Percentiles rank a stretch among this genome's conserved stretches.
Conservation (phyloP, 2,329 filamentous ascomycete species). For the Tolypocladium guangdongense region DNA sequence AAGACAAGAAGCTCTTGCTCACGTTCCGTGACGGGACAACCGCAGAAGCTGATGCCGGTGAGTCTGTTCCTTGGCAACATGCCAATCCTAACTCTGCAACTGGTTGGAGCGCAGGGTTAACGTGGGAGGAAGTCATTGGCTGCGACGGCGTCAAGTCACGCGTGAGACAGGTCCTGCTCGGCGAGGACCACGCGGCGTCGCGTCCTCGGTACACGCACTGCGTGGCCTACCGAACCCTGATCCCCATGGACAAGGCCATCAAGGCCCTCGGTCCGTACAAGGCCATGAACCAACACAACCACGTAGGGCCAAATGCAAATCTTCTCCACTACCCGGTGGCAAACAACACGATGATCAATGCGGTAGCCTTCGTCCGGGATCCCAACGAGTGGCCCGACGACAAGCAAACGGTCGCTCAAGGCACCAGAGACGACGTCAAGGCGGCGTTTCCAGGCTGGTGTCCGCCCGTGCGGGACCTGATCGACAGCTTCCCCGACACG, state of each 20-base stretch:
- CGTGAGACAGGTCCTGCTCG: conserved; percentile 37
- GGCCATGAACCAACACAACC: conserved; percentile 12
- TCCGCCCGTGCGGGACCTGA: not conserved
- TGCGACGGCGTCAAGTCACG: conserved; percentile 55
- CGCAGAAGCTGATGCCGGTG: conserved; percentile 15
- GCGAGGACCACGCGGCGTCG: conserved; percentile 23
- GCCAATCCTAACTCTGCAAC: not conserved
- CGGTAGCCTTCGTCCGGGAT: not conserved
- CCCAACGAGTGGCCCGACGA: not conserved
- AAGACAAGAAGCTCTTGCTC: conserved; percentile 15
- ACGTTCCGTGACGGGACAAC: conserved; percentile 28
- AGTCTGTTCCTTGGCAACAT: not conserved
- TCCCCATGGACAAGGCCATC: conserved; percentile 40
- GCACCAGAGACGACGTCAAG: not conserved
- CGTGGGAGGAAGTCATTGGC: conserved; percentile 31
- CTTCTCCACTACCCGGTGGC: not conserved
- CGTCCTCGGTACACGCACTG: conserved; percentile 38
- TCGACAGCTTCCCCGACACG: not conserved
- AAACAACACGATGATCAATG: not conserved
- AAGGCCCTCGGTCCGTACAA: conserved; percentile 31
- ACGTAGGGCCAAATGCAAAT: not conserved
- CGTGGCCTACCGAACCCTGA: conserved; percentile 41
- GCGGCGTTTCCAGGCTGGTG: not conserved
- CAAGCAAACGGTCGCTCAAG: not conserved
- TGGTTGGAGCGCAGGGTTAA: not conserved